Base-by-base conservation (phyloP, 192 early-diverging fungal species). In the Phycomyces nitens region DNA sequence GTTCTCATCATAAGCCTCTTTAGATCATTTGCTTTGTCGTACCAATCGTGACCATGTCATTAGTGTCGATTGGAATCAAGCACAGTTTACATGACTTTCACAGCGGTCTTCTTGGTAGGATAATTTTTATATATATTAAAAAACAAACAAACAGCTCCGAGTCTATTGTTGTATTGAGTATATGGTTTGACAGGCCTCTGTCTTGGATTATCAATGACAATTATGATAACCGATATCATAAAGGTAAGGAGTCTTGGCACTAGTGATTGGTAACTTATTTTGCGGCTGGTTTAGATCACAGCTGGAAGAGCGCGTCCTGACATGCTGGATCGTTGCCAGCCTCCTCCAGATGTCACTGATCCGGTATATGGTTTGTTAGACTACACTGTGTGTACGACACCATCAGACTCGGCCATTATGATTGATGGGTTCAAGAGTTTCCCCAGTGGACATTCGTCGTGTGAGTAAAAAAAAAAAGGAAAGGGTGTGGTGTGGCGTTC, bases 381-480 rank as follows among this genome's bases (percentile, higher is more conserved):
- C 40, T 77, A 77, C 3, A 66, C 66, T 0, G 77, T 90, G 20
- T 92, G 90, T 58, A 80, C 80, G 2, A 78, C 73, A 47, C 75
- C 79, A 0, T 71, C 82, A 27, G 47, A 73, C 12, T 22, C 50
- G 8, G 70, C 61, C 2, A 49, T 86, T 1, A 76, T 96, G 54
- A 62, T 53, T 52, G 90, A 95, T 65, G 96, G 91, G 15, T 87
- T 92, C 71, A 89, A 87, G 78, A 88, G 84, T 61, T 98, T 95
- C 71, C 89, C 89, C 8, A 90, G 88, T 3, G 96, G 96, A 0
- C 96, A 98, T 72, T 81, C 96, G 5, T 89, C 88, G 26, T 86
- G 84, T 77, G 74, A 60, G 65, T 78, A 59, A 23, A 24, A 10
- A 22, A 58, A 58, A 56, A 55, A 34, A 12, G 8, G 14, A 14